Evolutionary conservation across 805 yeast species (phyloP).

Genomic region (Wickerhamiella lipophila): DNA sequence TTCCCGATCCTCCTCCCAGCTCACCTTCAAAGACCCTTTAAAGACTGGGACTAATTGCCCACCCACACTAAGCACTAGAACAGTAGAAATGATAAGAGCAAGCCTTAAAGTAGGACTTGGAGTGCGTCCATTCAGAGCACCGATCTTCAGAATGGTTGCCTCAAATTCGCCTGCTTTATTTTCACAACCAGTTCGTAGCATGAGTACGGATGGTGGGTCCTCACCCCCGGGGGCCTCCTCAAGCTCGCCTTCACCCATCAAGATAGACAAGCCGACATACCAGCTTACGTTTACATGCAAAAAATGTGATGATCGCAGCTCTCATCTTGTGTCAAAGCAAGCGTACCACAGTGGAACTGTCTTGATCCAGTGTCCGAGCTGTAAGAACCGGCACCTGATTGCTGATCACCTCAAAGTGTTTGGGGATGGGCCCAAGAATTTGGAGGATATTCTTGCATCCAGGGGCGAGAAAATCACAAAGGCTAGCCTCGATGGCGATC

Average conservation of each 20-base stretch:
- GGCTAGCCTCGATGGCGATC: constrained; percentile 41
- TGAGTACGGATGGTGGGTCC: neutral
- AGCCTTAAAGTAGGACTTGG: neutral
- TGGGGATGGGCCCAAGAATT: constrained; percentile 60
- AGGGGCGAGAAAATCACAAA: constrained; percentile 65
- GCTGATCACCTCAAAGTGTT: constrained; percentile 82
- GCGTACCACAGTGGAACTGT: constrained; percentile 82
- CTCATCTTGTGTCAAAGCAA: constrained; percentile 85
- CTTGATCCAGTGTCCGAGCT: constrained; percentile 81
- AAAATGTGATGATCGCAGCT: constrained; percentile 67
- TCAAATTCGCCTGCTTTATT: neutral
- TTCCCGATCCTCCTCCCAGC: neutral
- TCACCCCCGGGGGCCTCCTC: neutral
- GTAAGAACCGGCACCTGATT: constrained; percentile 75
- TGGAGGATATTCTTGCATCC: constrained; percentile 63
- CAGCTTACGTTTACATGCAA: constrained; percentile 91
- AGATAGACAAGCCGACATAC: constrained; percentile 62
- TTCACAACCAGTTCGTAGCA: neutral
- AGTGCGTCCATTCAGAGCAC: neutral
- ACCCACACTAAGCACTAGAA: neutral
- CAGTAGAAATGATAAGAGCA: constrained; percentile 2
- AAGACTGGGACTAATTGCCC: neutral
- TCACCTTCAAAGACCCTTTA: neutral
- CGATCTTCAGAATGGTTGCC: neutral
- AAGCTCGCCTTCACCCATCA: constrained; percentile 25